Evolutionary conservation across 2,329 filamentous ascomycete species (phyloP).

Genomic region (Dactylonectria macrodidyma): DNA sequence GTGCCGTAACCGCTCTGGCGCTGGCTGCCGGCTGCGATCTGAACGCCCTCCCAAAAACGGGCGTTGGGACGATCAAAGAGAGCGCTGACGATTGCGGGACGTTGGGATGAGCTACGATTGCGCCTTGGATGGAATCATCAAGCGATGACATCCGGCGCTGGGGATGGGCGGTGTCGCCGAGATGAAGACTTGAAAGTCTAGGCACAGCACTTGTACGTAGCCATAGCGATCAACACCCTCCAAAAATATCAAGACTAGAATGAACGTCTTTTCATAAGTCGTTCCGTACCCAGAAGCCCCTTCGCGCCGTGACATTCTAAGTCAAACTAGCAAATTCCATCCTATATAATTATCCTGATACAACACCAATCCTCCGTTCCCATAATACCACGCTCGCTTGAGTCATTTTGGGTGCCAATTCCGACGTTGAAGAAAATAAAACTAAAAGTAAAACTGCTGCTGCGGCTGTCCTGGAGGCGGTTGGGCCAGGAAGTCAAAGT

Average conservation of each 20-base stretch:
- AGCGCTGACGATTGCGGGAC: conserved; percentile 52
- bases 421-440: conserved; percentile 2
- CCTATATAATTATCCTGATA: conserved; percentile 17
- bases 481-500: conserved; percentile 73
- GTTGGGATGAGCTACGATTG: conserved; percentile 17
- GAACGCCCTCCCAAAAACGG: conserved; percentile 43
- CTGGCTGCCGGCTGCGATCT: conserved; percentile 54
- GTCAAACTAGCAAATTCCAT: conserved; percentile 18
- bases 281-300: conserved; percentile 12
- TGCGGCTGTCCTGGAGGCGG: conserved; percentile 71
- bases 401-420: not conserved
- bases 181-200: not conserved
- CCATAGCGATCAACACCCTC: conserved; percentile 17
- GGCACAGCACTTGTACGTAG: conserved; percentile 17
- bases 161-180: conserved; percentile 2
- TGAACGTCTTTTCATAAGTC: conserved; percentile 16
- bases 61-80: conserved; percentile 72
- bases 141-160: conserved; percentile 27
- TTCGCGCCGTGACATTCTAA: conserved; percentile 25
- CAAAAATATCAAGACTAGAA: conserved; percentile 19
- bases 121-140: conserved; percentile 26
- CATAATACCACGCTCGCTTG: conserved; percentile 6
- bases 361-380: conserved; percentile 8
- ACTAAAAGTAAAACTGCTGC: conserved; percentile 71
- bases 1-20: conserved; percentile 59